Evolutionary conservation across 306 rosid genomes (phyloP).

Genomic region (Luffa acutangula): DNA sequence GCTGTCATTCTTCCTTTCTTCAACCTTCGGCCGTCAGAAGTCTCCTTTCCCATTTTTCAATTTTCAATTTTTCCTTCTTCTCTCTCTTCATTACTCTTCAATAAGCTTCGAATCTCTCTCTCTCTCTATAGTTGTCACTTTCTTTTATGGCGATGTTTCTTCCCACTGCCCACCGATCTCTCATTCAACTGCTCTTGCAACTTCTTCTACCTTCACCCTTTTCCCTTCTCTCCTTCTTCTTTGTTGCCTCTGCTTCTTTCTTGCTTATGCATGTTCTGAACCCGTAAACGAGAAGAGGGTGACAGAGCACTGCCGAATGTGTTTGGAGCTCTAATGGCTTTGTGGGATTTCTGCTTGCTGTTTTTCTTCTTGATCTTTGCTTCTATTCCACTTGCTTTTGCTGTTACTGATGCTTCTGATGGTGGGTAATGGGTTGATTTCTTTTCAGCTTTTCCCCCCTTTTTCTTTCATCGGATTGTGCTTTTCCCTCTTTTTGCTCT

Average conservation of each 20-base stretch:
- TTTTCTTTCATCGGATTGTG: constrained; percentile 13
- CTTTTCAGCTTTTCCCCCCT: neutral
- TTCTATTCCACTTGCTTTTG: constrained; percentile 24
- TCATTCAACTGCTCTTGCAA: constrained; percentile 6
- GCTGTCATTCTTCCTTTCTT: too few species aligned
- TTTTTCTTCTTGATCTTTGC: constrained; percentile 27
- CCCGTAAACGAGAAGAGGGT: too few species aligned
- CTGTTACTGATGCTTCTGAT: constrained; percentile 65
- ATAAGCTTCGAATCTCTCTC: constrained; percentile 64
- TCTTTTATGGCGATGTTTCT: constrained; percentile 56
- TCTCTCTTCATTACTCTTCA: constrained; percentile 48
- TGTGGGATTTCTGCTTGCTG: neutral
- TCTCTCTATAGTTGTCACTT: constrained; percentile 32
- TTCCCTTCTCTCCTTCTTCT: neutral
- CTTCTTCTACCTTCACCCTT: constrained; percentile 3
- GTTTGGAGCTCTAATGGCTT: too few species aligned
- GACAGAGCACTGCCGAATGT: too few species aligned
- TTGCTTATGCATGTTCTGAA: too few species aligned
- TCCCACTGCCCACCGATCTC: constrained; percentile 38
- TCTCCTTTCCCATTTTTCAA: too few species aligned
- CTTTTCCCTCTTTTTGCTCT: too few species aligned
- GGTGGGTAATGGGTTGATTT: constrained; percentile 52
- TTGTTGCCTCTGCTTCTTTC: too few species aligned
- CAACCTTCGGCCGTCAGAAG: too few species aligned
- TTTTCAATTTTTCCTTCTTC: neutral